phyloP scores from a whole-genome alignment of 2,329 filamentous ascomycete species.

The Cytospora paraplurivora region DNA sequence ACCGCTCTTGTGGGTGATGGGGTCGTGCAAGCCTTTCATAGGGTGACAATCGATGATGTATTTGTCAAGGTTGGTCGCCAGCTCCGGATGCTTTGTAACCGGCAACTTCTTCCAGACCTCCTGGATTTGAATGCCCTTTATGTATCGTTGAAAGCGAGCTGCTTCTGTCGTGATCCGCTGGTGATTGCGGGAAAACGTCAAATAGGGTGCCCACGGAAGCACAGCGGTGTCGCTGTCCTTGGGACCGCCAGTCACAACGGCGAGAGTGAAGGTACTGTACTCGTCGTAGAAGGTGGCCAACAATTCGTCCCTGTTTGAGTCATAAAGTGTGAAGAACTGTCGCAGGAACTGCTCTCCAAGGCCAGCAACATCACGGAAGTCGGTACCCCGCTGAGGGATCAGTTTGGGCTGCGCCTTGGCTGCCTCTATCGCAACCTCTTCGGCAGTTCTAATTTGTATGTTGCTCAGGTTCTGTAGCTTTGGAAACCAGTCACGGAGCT shows the following conservation, averaged over 20 bases:
- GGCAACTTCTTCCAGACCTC: conserved; percentile 72
- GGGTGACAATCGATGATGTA: conserved; percentile 84
- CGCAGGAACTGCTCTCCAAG: conserved; percentile 77
- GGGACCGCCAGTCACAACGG: conserved; percentile 64
- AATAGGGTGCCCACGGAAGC: conserved; percentile 72
- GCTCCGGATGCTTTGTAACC: conserved; percentile 71
- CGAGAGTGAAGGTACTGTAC: conserved; percentile 73
- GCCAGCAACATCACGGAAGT: conserved; percentile 73
- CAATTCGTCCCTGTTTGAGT: conserved; percentile 67
- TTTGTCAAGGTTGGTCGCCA: conserved; percentile 66
- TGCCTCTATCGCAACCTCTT: conserved; percentile 63
- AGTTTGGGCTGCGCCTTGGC: conserved; percentile 55
- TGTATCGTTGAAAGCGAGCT: conserved; percentile 66
- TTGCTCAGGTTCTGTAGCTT: conserved; percentile 77
- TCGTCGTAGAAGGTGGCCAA: conserved; percentile 73
- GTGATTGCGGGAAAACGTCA: conserved; percentile 78
- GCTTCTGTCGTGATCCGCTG: conserved; percentile 61
- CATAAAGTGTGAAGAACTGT: conserved; percentile 73
- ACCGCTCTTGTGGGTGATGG: conserved; percentile 59
- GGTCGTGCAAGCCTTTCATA: conserved; percentile 71
- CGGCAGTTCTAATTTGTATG: conserved; percentile 69
- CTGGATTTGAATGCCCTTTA: conserved; percentile 66
- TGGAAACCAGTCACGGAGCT: conserved; percentile 81
- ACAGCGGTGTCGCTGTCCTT: conserved; percentile 45
- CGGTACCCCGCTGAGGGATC: conserved; percentile 64